These are phyloP conservation scores for Volvox africanus DNA, from an alignment of 139 green algal species.

Conservation along the genomic window DNA sequence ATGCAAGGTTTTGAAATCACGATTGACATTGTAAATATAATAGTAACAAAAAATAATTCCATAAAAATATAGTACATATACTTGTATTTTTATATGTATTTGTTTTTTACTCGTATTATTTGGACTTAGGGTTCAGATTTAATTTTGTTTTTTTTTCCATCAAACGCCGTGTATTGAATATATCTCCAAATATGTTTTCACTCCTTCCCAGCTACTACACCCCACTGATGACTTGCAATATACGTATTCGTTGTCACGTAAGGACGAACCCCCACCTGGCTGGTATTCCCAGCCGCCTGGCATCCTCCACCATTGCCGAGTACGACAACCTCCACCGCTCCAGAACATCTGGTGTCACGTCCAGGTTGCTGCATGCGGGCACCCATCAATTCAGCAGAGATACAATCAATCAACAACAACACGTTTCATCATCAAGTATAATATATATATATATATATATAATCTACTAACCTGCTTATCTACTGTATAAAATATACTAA, in stretches of 20 bases:
- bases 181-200: neutral
- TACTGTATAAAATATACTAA: too few relatives aligned
- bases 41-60: neutral
- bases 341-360: neutral
- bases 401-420: too few relatives aligned
- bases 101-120: neutral
- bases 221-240: neutral
- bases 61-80: neutral
- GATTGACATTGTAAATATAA: neutral
- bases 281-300: neutral
- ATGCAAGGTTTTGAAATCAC: too few relatives aligned
- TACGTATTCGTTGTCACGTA: neutral
- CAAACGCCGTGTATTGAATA: neutral
- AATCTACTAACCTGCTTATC: too few relatives aligned
- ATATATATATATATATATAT: too few relatives aligned
- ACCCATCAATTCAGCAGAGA: too few relatives aligned
- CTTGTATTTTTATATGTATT: neutral
- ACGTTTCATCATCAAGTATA: too few relatives aligned
- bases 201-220: neutral
- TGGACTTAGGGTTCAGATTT: neutral
- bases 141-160: neutral
- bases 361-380: neutral
- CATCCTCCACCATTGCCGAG: conserved; percentile 1
- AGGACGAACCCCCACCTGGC: neutral
- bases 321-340: conserved; percentile 37